A percentile compares a stretch with the other conserved stretches of the same genome.
These are phyloP conservation scores for Botryotinia calthae DNA, from an alignment of 2,329 filamentous ascomycete species.

Conservation along the genomic window DNA sequence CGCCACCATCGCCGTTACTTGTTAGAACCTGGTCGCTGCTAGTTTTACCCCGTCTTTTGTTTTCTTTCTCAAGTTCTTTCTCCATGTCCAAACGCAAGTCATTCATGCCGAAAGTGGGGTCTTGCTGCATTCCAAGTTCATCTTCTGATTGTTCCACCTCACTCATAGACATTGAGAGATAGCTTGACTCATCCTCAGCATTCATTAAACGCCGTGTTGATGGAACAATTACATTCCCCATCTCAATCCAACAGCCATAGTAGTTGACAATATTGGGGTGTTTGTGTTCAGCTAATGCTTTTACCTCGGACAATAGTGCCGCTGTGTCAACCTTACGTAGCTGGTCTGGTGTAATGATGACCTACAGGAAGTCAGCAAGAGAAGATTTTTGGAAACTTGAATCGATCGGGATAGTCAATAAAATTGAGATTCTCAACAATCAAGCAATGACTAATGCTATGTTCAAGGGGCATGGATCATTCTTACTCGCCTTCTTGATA, in stretches of 20 bases:
- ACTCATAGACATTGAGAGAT: slow-evolving; percentile 7
- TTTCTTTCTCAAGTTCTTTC: slow-evolving; percentile 14
- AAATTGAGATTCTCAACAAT: not conserved
- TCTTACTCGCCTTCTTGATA: slow-evolving; percentile 51
- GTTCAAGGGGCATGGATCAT: not conserved
- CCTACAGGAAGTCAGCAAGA: slow-evolving; percentile 33
- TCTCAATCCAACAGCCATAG: slow-evolving; percentile 62
- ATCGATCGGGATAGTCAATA: not conserved
- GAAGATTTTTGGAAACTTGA: not conserved
- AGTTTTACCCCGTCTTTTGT: not conserved
- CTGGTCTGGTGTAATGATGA: slow-evolving; percentile 48
- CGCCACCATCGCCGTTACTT: not conserved
- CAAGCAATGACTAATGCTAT: not conserved
- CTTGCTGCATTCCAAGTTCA: not conserved
- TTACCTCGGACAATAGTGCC: slow-evolving; percentile 47
- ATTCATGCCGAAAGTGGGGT: slow-evolving; percentile 1
- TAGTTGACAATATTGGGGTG: slow-evolving; percentile 67
- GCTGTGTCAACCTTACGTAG: slow-evolving; percentile 18
- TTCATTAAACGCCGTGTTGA: slow-evolving; percentile 31
- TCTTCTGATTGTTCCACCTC: slow-evolving; percentile 13
- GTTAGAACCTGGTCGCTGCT: not conserved
- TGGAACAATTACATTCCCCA: slow-evolving; percentile 7
- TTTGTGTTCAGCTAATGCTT: slow-evolving; percentile 59
- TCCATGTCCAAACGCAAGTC: slow-evolving; percentile 16
- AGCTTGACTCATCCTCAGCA: slow-evolving; percentile 5